Base-by-base conservation (phyloP, 202 grass and related monocot genomes). In the Setaria viridis region DNA sequence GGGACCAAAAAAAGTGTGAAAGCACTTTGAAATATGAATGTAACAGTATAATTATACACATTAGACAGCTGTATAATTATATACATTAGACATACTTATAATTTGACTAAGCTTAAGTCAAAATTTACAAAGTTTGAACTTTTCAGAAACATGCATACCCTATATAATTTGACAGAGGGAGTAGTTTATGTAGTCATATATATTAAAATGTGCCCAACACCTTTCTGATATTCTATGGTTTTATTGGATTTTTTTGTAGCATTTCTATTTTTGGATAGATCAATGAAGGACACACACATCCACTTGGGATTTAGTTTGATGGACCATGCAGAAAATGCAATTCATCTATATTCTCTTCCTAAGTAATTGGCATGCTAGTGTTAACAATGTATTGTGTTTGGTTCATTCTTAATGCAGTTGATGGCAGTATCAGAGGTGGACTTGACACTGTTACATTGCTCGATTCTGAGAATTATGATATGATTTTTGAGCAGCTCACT, bases 401-500 rank as follows among this genome's bases (percentile, higher is more conserved):
- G 42, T 66, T 72, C 43, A 42, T 87, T 77, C 54, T 64, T 70
- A 62, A 75, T 86, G 82, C 82, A 90, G 90, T 82, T 87, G 87
- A 85, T 57, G 85, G 86, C 54, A 80, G 57, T 80, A 73, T 80
- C 32, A 87, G 65, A 83, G 88, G 88, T 72, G 80, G 85, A 37
- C 80, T 90, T 62, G 88, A 91, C 77, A 81, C 85, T 67, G 68
- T 77, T 76, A 85, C 90, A 67, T 88, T 96, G 67, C 72, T 86
- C 81, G 86, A 74, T 70, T 56, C 87, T 17, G 87, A 94, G 83
- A 78, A 77, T 72, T 81, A 57, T 51, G 71, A 73, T 85, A 64
- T 57, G 81, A 78, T 56, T 80, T 83, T 64, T 0, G 73, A 91
- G 81, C 92, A 95, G 82, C 81, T 58, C 30, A 46, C 49, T 32